phyloP scores from a whole-genome alignment of 169 alveolate genomes.

The Cardiosporidium cionae region DNA sequence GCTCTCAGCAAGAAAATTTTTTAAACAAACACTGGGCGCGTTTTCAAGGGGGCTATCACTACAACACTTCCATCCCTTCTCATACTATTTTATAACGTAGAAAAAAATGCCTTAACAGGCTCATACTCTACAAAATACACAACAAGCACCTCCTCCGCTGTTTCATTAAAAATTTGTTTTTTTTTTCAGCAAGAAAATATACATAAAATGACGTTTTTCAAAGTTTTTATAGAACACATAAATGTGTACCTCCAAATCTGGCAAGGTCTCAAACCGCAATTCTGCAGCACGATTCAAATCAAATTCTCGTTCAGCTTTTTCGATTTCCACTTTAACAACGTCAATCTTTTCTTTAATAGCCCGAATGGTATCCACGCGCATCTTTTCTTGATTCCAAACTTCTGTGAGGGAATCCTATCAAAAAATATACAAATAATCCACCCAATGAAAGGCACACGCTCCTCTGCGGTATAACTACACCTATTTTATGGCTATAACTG shows the following conservation, averaged over 20 bases:
- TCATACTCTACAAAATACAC: background rate
- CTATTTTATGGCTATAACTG: no score
- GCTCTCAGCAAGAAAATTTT: no score
- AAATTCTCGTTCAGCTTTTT: conserved; percentile 69
- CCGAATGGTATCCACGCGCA: conserved; percentile 60
- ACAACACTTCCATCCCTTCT: background rate
- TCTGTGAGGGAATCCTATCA: conserved; percentile 9
- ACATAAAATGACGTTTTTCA: no score
- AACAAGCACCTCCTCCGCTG: background rate
- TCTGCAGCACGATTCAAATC: conserved; percentile 71
- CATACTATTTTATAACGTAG: background rate
- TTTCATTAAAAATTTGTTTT: background rate
- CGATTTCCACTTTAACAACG: conserved; percentile 72
- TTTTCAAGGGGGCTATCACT: no score
- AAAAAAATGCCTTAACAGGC: background rate
- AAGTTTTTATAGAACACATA: no score
- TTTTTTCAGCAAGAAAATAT: no score
- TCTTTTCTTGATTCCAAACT: conserved; percentile 47
- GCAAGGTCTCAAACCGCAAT: conserved; percentile 67
- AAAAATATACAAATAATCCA: conserved; percentile 12
- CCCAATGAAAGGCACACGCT: background rate
- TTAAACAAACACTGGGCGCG: no score
- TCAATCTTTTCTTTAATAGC: conserved; percentile 70
- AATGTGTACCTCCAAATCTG: conserved; percentile 66
- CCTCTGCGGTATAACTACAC: no score